These are phyloP conservation scores for Phycomyces nitens DNA, from an alignment of 192 early-diverging fungal genomes.

Conservation along the genomic window DNA sequence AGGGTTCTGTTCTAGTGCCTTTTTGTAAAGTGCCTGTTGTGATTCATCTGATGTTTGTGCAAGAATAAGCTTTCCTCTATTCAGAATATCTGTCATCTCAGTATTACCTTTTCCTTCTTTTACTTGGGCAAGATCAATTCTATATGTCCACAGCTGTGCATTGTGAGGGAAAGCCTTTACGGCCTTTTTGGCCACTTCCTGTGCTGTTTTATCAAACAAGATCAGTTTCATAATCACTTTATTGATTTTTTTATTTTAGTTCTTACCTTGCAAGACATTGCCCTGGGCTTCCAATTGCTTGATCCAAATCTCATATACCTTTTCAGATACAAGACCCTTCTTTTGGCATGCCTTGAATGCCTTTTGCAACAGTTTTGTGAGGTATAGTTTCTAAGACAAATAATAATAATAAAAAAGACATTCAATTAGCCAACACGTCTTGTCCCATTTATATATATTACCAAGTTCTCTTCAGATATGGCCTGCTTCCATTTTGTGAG, in stretches of 20 bases:
- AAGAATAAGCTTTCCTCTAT: background rate
- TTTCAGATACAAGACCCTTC: constrained; percentile 37
- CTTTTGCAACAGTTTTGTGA: constrained; percentile 52
- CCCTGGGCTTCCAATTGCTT: constrained; percentile 26
- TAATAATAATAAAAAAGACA: constrained; percentile 2
- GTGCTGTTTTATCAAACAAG: constrained; percentile 22
- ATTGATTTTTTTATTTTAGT: constrained; percentile 19
- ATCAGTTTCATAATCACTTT: too few species aligned
- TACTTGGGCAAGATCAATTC: constrained; percentile 29
- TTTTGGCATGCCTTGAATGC: constrained; percentile 48
- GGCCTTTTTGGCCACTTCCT: constrained; percentile 34
- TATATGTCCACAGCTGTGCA: constrained; percentile 40
- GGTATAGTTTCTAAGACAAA: constrained; percentile 46
- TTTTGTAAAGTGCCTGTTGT: constrained; percentile 35
- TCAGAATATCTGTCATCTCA: background rate
- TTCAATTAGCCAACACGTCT: too few species aligned
- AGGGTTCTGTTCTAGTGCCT: constrained; percentile 35
- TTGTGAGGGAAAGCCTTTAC: constrained; percentile 36
- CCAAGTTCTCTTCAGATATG: constrained; percentile 54
- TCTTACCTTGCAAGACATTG: constrained; percentile 6
- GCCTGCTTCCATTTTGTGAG: constrained; percentile 42
- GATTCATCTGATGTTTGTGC: constrained; percentile 14
- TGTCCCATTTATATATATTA: constrained; percentile 19
- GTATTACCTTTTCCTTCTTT: constrained; percentile 11
- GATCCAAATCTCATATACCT: constrained; percentile 54